Evolutionary conservation across 2,329 filamentous ascomycete genomes (phyloP).

Genomic region (Aureobasidium sp.): DNA sequence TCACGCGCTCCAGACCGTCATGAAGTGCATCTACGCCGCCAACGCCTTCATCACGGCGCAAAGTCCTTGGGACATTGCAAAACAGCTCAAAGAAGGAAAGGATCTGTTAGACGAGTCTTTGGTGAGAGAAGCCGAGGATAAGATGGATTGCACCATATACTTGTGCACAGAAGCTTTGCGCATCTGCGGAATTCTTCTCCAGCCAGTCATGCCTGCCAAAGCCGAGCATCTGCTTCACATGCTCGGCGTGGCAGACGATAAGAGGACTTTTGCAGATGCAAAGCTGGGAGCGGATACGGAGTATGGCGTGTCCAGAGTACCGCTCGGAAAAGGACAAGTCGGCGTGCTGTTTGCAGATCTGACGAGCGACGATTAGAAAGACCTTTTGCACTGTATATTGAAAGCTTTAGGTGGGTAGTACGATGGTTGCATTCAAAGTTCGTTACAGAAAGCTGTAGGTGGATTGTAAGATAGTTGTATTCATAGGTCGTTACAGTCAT

Average conservation of each 20-base stretch:
- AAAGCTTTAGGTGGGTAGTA: no score
- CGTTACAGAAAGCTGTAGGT: not conserved
- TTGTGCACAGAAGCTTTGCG: constrained; percentile 69
- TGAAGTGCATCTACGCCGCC: constrained; percentile 55
- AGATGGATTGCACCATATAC: constrained; percentile 59
- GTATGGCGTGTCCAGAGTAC: constrained; percentile 53
- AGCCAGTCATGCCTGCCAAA: constrained; percentile 85
- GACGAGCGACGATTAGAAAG: constrained; percentile 22
- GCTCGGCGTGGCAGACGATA: constrained; percentile 60
- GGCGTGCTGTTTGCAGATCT: constrained; percentile 48
- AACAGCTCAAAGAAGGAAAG: not conserved
- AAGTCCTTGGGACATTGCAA: constrained; percentile 55
- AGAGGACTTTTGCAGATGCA: constrained; percentile 42
- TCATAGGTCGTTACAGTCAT: constrained; percentile 13
- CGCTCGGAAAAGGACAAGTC: constrained; percentile 37
- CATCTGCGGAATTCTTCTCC: constrained; percentile 73
- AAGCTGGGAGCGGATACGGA: constrained; percentile 44
- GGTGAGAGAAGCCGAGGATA: constrained; percentile 23
- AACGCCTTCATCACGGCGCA: constrained; percentile 60
- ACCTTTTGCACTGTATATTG: no score
- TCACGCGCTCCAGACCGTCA: constrained; percentile 58
- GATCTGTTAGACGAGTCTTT: constrained; percentile 17
- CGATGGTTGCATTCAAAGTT: no score
- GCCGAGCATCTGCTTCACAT: constrained; percentile 65
- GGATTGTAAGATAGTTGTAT: constrained; percentile 2